Conservation (phyloP, 495 filamentous ascomycete species). For the Aspergillus egyptiacus region DNA sequence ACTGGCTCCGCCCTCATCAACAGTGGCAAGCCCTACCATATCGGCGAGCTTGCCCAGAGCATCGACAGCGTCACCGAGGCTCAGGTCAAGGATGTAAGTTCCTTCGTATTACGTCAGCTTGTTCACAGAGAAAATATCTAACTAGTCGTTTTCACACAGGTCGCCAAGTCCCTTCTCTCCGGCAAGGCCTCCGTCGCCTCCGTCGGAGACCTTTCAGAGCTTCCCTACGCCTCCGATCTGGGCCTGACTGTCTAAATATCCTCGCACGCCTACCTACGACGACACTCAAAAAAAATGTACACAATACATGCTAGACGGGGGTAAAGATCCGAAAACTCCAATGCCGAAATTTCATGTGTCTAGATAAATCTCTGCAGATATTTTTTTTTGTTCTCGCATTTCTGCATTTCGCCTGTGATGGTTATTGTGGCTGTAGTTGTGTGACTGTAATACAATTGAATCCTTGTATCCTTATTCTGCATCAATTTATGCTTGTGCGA, state of each 20-base stretch:
- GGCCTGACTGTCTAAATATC: constrained; percentile 80
- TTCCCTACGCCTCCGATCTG: constrained; percentile 91
- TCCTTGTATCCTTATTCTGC: constrained; percentile 19
- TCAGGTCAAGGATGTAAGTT: constrained; percentile 78
- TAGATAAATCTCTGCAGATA: constrained; percentile 18
- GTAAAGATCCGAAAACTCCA: constrained; percentile 13
- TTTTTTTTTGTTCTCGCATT: constrained; percentile 13
- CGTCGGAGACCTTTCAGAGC: constrained; percentile 79
- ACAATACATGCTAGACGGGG: constrained; percentile 41
- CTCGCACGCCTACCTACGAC: background rate
- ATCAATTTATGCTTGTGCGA: too few species aligned
- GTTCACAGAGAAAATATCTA: background rate
- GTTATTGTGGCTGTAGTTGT: constrained; percentile 37
- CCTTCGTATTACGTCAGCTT: background rate
- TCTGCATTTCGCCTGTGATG: constrained; percentile 30
- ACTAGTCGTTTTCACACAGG: constrained; percentile 41
- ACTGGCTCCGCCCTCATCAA: constrained; percentile 74
- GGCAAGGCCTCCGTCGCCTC: constrained; percentile 82
- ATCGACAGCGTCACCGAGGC: constrained; percentile 76
- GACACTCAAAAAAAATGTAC: constrained; percentile 27
- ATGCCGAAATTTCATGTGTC: constrained; percentile 2
- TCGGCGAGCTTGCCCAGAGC: constrained; percentile 71
- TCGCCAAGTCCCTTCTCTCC: constrained; percentile 75
- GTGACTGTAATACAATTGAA: constrained; percentile 46
- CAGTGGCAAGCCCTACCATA: constrained; percentile 77